These are phyloP conservation scores for Platanthera guangdongensis DNA, from an alignment of 106 monocot species.

Conservation along the genomic window DNA sequence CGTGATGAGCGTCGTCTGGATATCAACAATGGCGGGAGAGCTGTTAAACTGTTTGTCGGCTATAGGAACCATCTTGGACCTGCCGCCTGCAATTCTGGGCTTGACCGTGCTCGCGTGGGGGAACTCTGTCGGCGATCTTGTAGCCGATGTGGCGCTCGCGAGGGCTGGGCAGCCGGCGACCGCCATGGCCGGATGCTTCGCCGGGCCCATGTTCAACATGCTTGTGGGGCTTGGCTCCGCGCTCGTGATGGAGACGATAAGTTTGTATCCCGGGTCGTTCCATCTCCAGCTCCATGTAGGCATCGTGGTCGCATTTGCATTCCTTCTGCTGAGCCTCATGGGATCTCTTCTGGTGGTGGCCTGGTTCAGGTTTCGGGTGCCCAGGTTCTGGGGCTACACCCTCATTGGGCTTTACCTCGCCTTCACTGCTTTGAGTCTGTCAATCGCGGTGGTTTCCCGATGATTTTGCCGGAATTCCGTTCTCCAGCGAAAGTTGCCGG, in stretches of 20 bases:
- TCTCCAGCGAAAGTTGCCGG: not conserved
- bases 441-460: constrained; percentile 33
- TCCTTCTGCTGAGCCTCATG: constrained; percentile 88
- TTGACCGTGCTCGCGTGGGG: constrained; percentile 96
- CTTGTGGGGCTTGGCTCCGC: constrained; percentile 77
- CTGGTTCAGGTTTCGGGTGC: constrained; percentile 85
- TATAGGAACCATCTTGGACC: constrained; percentile 50
- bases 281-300: constrained; percentile 53
- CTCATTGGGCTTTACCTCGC: constrained; percentile 75
- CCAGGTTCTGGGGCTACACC: constrained; percentile 86
- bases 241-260: constrained; percentile 55
- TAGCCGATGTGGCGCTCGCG: constrained; percentile 83
- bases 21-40: constrained; percentile 92
- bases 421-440: constrained; percentile 64
- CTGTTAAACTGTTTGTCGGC: constrained; percentile 60
- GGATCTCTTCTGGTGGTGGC: constrained; percentile 75
- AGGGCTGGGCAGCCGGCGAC: constrained; percentile 73
- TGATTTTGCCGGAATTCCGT: not conserved
- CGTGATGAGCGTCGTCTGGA: constrained; percentile 91
- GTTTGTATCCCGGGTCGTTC: constrained; percentile 59
- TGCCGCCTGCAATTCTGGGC: constrained; percentile 77
- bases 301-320: constrained; percentile 88
- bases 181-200: constrained; percentile 97
- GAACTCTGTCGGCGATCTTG: constrained; percentile 87
- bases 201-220: constrained; percentile 98